Evolutionary conservation across 768 basidiomycete genomes (phyloP).

Genomic region (Russula griseocarnosa): DNA sequence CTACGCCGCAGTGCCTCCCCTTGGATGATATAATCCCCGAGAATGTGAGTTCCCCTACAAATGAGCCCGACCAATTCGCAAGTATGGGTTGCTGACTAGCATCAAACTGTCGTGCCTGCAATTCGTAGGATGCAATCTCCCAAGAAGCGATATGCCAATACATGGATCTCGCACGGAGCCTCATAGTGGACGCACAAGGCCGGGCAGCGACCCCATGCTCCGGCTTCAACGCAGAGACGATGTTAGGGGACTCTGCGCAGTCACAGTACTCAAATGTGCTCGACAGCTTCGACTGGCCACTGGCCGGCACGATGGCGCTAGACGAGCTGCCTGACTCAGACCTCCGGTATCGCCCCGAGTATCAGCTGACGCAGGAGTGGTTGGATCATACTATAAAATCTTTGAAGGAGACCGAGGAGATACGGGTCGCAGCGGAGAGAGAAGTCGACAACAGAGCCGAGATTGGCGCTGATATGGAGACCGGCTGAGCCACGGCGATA

Average conservation of each 20-base stretch:
- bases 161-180: constrained; percentile 3
- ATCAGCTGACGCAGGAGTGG: constrained; percentile 23
- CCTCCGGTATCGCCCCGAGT: background rate
- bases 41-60: constrained; percentile 3
- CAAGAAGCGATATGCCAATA: constrained; percentile 8
- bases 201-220: background rate
- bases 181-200: background rate
- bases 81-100: background rate
- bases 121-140: background rate
- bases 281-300: constrained; percentile 1
- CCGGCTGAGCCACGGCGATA: background rate
- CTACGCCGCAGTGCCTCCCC: constrained; percentile 1
- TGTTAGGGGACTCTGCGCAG: background rate
- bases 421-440: background rate
- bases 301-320: background rate
- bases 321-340: constrained; percentile 17
- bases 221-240: background rate
- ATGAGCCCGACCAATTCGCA: background rate
- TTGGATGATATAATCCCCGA: no score
- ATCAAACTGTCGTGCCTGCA: background rate
- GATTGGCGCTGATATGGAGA: background rate
- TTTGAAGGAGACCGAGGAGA: background rate
- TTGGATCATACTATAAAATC: background rate
- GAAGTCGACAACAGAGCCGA: background rate
- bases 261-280: no score